phyloP scores from a whole-genome alignment of 2,329 filamentous ascomycete genomes.

The Aspergillus pseudoterreus region DNA sequence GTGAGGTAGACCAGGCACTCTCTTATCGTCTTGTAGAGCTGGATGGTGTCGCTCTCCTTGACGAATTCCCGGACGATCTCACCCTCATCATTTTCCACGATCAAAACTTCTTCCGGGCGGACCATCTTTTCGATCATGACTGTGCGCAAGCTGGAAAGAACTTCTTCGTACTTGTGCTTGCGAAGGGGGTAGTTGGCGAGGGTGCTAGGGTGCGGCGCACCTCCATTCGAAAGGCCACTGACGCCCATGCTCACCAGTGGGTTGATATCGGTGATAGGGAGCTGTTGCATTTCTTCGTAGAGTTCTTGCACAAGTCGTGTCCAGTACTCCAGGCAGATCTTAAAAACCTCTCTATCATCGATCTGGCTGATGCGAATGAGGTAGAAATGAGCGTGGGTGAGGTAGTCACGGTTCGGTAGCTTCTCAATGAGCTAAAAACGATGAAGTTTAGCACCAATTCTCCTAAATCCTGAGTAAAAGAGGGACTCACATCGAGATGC shows the following conservation, averaged over 20 bases:
- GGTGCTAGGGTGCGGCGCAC: conserved; percentile 79
- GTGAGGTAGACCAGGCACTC: conserved; percentile 97
- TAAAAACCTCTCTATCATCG: conserved; percentile 98
- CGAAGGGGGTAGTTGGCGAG: conserved; percentile 87
- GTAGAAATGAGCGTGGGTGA: conserved; percentile 96
- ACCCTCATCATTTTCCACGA: conserved; percentile 99
- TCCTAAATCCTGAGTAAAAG: background rate
- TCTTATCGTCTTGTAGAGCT: conserved; percentile 97
- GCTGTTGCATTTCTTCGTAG: conserved; percentile 97
- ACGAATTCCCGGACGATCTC: conserved; percentile 99
- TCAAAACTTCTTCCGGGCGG: conserved; percentile 91
- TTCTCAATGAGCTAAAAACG: conserved; percentile 76
- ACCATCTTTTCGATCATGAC: conserved; percentile 99
- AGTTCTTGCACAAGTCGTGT: conserved; percentile 96
- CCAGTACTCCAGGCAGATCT: conserved; percentile 99
- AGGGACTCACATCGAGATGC: conserved; percentile 68
- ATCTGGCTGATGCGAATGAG: conserved; percentile 98
- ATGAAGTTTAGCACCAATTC: conserved; percentile 2
- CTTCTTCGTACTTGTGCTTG: conserved; percentile 96
- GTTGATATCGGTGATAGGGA: conserved; percentile 90
- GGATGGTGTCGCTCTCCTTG: conserved; percentile 98
- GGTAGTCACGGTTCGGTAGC: conserved; percentile 88
- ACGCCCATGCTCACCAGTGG: conserved; percentile 78
- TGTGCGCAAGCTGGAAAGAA: conserved; percentile 86
- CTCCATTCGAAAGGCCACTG: conserved; percentile 67